Evolutionary conservation across 2,329 filamentous ascomycete genomes (phyloP).

Genomic region (Eutypella sp.): DNA sequence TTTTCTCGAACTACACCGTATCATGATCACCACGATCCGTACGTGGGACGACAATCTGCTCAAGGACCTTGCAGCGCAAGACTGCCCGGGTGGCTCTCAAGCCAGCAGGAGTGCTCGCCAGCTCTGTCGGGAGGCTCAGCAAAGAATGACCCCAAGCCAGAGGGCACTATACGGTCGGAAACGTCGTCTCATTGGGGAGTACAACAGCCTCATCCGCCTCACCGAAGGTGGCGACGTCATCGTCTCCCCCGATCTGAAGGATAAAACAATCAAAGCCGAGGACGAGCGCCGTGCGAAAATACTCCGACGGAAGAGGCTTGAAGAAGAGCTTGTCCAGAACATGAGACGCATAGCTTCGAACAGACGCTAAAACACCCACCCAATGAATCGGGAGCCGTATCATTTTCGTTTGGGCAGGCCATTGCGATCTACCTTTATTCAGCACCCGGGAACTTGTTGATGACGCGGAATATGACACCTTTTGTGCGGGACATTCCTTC

Average conservation of each 20-base stretch:
- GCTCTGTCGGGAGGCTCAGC: not conserved
- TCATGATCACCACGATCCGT: slow-evolving; percentile 14
- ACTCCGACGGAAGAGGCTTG: not conserved
- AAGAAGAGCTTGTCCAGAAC: too few relatives aligned
- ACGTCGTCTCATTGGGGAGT: not conserved
- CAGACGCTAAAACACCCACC: too few relatives aligned
- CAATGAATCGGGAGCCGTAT: too few relatives aligned
- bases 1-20: slow-evolving; percentile 16
- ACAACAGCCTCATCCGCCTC: slow-evolving; percentile 1
- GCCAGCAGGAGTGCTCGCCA: slow-evolving; percentile 6
- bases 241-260: slow-evolving; percentile 1
- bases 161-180: not conserved
- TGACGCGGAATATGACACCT: too few relatives aligned
- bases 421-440: too few relatives aligned
- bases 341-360: not conserved
- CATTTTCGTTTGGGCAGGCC: too few relatives aligned
- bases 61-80: slow-evolving; percentile 6
- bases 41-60: slow-evolving; percentile 10
- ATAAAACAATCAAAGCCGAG: slow-evolving; percentile 3
- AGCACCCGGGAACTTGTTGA: too few relatives aligned
- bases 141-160: not conserved
- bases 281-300: not conserved
- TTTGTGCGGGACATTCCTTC: too few relatives aligned
- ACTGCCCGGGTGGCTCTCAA: slow-evolving; percentile 9
- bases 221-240: slow-evolving; percentile 2